Percentiles rank a stretch among this genome's conserved stretches.
Evolutionary conservation across 2,329 filamentous ascomycete species (phyloP).

Genomic region (Calonectria fujianensis): DNA sequence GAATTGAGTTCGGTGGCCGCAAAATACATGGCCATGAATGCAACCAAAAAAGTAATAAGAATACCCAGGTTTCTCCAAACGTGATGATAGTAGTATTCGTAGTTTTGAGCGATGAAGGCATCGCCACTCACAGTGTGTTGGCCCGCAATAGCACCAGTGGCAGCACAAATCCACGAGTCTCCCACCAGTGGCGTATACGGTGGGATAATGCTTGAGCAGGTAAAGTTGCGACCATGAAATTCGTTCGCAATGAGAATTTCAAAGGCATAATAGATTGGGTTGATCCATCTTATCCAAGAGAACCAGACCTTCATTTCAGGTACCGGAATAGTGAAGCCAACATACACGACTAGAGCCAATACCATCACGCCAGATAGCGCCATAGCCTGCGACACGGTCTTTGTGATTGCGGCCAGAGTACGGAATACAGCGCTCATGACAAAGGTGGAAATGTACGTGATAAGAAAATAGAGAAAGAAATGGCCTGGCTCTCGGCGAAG

Average conservation of each 20-base stretch:
- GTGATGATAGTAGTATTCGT: slow-evolving; percentile 74
- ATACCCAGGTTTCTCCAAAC: slow-evolving; percentile 83
- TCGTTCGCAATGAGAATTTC: slow-evolving; percentile 85
- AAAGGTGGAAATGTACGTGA: slow-evolving; percentile 80
- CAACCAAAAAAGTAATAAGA: slow-evolving; percentile 77
- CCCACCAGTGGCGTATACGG: slow-evolving; percentile 66
- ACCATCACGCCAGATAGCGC: slow-evolving; percentile 72
- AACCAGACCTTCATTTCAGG: slow-evolving; percentile 78
- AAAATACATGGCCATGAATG: slow-evolving; percentile 79
- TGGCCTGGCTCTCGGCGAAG: slow-evolving; percentile 75
- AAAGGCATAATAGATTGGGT: slow-evolving; percentile 84
- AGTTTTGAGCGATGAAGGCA: slow-evolving; percentile 74
- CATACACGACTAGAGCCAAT: slow-evolving; percentile 68
- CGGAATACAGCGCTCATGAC: slow-evolving; percentile 87
- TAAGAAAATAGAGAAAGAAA: slow-evolving; percentile 86
- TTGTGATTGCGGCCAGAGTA: slow-evolving; percentile 81
- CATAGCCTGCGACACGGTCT: slow-evolving; percentile 77
- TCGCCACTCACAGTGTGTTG: slow-evolving; percentile 75
- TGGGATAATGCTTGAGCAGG: slow-evolving; percentile 72
- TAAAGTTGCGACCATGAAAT: slow-evolving; percentile 75
- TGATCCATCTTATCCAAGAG: slow-evolving; percentile 84
- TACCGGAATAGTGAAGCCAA: slow-evolving; percentile 53
- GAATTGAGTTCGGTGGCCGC: slow-evolving; percentile 79
- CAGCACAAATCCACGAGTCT: slow-evolving; percentile 71
- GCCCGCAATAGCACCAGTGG: slow-evolving; percentile 73